phyloP scores from a whole-genome alignment of 768 basidiomycete genomes.

The Pleurotus sapidus region DNA sequence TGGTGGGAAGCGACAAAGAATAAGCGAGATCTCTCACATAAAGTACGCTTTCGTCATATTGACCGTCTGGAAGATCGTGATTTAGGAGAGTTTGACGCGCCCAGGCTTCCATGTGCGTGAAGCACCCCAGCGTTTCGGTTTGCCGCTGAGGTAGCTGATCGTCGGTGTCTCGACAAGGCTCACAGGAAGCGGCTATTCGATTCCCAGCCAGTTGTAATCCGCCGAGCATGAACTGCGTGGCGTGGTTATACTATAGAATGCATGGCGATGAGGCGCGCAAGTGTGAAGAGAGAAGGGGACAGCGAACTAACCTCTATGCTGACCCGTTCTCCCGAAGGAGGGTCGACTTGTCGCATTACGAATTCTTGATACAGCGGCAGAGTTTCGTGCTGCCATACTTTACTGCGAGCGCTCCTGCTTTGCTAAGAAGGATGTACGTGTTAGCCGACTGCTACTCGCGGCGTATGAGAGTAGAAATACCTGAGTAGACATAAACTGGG shows the following conservation, averaged over 20 bases:
- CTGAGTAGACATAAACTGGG: background rate
- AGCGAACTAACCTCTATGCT: background rate
- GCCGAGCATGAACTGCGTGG: background rate
- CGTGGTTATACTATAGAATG: background rate
- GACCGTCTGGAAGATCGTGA: background rate
- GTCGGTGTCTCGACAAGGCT: background rate
- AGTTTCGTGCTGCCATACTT: background rate
- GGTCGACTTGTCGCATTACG: background rate
- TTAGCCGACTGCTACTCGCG: background rate
- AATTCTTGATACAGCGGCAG: background rate
- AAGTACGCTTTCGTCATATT: background rate
- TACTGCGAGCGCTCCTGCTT: background rate
- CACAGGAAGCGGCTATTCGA: background rate
- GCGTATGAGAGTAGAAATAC: background rate
- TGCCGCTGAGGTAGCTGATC: background rate
- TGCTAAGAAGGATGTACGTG: background rate
- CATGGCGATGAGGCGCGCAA: background rate
- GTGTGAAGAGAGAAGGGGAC: background rate
- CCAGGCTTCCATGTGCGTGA: background rate
- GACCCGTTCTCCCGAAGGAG: background rate
- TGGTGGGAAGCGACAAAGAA: background rate
- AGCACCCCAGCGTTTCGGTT: background rate
- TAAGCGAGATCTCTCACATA: background rate
- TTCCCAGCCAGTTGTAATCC: background rate
- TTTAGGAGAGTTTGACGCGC: background rate